These are phyloP conservation scores for Brettanomyces sp. DNA, from an alignment of 805 yeast species.

Conservation along the genomic window DNA sequence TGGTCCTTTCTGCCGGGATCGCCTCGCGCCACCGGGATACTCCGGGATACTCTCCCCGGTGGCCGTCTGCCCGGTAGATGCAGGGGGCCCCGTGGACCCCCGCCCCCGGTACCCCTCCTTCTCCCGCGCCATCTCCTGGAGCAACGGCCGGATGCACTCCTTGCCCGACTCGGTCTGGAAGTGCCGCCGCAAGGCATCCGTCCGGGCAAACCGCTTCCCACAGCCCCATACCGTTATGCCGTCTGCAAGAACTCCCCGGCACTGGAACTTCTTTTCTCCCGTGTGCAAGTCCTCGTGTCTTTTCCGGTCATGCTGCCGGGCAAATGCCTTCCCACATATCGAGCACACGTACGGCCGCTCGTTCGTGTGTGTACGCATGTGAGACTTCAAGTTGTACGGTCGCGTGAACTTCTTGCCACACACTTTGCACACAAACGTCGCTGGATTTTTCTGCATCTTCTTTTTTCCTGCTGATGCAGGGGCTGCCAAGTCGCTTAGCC, in stretches of 20 bases:
- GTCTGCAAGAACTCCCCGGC: constrained; percentile 49
- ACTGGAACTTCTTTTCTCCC: constrained; percentile 67
- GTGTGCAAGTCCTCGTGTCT: constrained; percentile 70
- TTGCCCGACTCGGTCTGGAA: constrained; percentile 74
- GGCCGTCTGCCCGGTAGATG: no score
- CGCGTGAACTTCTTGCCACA: constrained; percentile 86
- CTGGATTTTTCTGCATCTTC: constrained; percentile 62
- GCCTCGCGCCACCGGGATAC: no score
- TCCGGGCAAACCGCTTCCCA: constrained; percentile 68
- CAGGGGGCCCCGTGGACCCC: no score
- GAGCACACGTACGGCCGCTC: constrained; percentile 71
- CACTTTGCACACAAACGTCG: constrained; percentile 66
- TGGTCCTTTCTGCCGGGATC: no score
- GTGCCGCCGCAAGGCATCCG: constrained; percentile 73
- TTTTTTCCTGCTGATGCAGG: constrained; percentile 32
- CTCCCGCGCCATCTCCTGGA: constrained; percentile 27
- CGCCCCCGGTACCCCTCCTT: not conserved
- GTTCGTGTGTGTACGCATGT: constrained; percentile 81
- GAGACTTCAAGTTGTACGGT: constrained; percentile 88
- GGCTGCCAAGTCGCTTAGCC: constrained; percentile 57
- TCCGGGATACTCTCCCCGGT: no score
- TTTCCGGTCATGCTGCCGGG: constrained; percentile 68
- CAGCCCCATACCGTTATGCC: constrained; percentile 64
- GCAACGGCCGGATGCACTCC: constrained; percentile 57
- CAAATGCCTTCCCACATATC: constrained; percentile 74